Base-by-base conservation (phyloP, 2,329 filamentous ascomycete genomes). In the Nigrograna mackinnonii region DNA sequence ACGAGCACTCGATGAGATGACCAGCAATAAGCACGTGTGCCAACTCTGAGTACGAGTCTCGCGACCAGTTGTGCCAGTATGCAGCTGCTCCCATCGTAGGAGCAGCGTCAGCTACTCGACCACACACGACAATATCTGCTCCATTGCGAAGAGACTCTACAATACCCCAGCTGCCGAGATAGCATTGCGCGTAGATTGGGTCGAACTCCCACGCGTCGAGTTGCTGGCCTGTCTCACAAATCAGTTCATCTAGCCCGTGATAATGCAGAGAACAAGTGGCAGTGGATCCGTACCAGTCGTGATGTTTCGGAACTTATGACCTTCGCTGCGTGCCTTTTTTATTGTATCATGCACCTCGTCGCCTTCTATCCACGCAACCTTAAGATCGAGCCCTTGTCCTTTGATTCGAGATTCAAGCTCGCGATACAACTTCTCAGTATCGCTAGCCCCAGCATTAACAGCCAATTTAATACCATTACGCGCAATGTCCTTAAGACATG, bases 1-100 rank as follows among this genome's bases (percentile, higher is more conserved):
- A 66, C 0, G 69, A 72, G 50, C 78, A 80, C 51, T 81, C 79
- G 30, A 80, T 79, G 5, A 80, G 54, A 55, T 81, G 77, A 1
- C 75, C 78, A 0, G 76, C 76, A 1, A 81, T 53, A 0, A 80
- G 57, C 0, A 76, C 64, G 0, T 73, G 73, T 0, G 78, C 77
- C 4, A 80, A 60, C 18, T 62, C 48, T 41, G 21, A 17, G 19
- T 13, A 22, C 2, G 21, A 11, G 6, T 36, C 18, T 21, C 20
- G 6, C 17, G 50, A 46, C 79, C 78, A 83, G 7, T 68, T 61
- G 37, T 82, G 73, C 72, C 77, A 82, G 68, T 71, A 82, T 34
- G 72, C 73, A 0, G 78, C 78, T 13, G 45, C 44, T 1, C 74
- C 79, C 48, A 82, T 79, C 0, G 79, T 75, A 1, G 51, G 53